Conservation (phyloP, 2,329 filamentous ascomycete species). For the Fusarium dimerum region DNA sequence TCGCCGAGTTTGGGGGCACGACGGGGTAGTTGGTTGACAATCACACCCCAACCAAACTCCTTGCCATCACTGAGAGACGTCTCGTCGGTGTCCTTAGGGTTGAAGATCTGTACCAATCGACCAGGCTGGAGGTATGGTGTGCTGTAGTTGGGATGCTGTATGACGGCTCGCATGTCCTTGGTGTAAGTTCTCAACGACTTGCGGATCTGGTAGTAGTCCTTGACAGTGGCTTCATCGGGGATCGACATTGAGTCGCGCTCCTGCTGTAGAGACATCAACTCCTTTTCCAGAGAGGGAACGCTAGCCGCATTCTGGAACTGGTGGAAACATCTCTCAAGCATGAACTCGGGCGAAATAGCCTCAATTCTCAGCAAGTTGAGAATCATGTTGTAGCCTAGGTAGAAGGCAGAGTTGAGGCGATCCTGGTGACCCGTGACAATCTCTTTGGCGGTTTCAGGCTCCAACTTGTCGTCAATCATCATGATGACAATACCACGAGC, state of each 20-base stretch:
- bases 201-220: constrained; percentile 90
- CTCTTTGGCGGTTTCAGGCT: constrained; percentile 88
- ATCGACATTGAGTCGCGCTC: constrained; percentile 75
- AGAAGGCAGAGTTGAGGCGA: constrained; percentile 95
- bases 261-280: constrained; percentile 75
- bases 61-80: constrained; percentile 37
- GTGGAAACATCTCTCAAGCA: constrained; percentile 98
- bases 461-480: constrained; percentile 98
- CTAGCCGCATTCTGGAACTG: constrained; percentile 96
- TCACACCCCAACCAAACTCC: constrained; percentile 94
- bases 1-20: constrained; percentile 66
- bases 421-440: constrained; percentile 98
- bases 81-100: constrained; percentile 53
- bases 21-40: constrained; percentile 72
- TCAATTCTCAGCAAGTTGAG: constrained; percentile 96
- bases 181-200: constrained; percentile 82
- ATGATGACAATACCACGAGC: constrained; percentile 98
- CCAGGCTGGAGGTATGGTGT: constrained; percentile 83
- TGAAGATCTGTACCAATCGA: constrained; percentile 84
- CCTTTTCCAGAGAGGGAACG: constrained; percentile 80
- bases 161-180: constrained; percentile 87
- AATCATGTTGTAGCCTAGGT: constrained; percentile 99
- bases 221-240: constrained; percentile 82
- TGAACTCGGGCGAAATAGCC: constrained; percentile 97
- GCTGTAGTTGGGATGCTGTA: constrained; percentile 88